Evolutionary conservation across 2,329 filamentous ascomycete genomes (phyloP), one percentile per base, ranked within the genome.

Genomic region (Arthrobotrys entomopaga): DNA sequence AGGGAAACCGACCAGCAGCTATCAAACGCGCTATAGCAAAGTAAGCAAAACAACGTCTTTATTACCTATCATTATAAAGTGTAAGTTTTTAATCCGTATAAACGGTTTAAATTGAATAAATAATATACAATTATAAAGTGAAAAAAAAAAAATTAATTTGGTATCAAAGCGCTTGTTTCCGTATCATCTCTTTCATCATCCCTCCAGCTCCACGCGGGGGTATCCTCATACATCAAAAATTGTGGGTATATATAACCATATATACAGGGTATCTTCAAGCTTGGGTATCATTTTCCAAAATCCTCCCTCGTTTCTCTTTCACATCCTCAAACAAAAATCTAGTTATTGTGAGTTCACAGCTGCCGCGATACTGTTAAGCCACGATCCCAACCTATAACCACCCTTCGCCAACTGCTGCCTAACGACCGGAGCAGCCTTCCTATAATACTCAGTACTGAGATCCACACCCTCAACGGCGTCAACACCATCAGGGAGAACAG

Each of bases 321-420:
- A 6, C 7, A 0, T 10, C 11, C 26, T 11, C 10, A 29, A 52
- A 57, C 46, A 53, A 46, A 7, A 71, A 57, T 53, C 59, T 4
- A 42, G 7, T 13, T 57, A 67, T 43, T 64, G 63, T 43, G 63
- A 46, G 29, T 74, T 63, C 57, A 67, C 70, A 1, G 70, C 70
- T 46, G 66, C 70, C 2, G 71, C 65, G 77, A 90, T 88, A 77
- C 85, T 81, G 78, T 91, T 88, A 71, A 91, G 81, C 88, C 88
- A 91, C 19, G 85, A 84, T 3, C 87, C 89, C 79, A 91, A 84
- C 42, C 77, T 65, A 79, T 88, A 90, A 2, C 90, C 90, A 4
- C 87, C 90, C 76, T 86, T 87, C 11, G 89, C 89, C 70, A 92
- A 84, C 79, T 90, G 88, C 70, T 86, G 79, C 80, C 91, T 87